Conservation (phyloP, 2,329 filamentous ascomycete genomes). For the Fusarium coicis region DNA sequence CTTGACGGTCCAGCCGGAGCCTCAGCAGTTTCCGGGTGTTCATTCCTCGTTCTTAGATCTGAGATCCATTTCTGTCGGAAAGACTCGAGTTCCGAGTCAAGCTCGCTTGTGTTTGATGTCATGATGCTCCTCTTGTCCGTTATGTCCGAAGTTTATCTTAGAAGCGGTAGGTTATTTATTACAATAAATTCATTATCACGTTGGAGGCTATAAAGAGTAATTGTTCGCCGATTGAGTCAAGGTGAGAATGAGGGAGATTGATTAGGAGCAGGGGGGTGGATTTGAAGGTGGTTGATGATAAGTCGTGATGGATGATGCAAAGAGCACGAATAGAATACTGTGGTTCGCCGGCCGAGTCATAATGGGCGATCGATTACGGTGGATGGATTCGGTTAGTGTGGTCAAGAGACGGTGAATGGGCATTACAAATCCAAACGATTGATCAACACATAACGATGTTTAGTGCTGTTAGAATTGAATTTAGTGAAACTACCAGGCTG, state of each 20-base stretch:
- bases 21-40: slow-evolving; percentile 24
- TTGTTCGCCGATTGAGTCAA: slow-evolving; percentile 32
- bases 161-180: slow-evolving; percentile 2
- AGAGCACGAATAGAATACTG: slow-evolving; percentile 31
- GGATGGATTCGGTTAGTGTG: slow-evolving; percentile 22
- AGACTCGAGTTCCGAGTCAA: slow-evolving; percentile 80
- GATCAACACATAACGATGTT: neutral
- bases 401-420: neutral
- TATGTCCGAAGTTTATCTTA: slow-evolving; percentile 10
- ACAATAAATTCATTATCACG: slow-evolving; percentile 38
- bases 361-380: slow-evolving; percentile 13
- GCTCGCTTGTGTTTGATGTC: slow-evolving; percentile 48
- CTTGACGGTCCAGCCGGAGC: slow-evolving; percentile 23
- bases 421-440: slow-evolving; percentile 18
- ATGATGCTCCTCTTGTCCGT: slow-evolving; percentile 28
- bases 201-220: neutral
- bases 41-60: slow-evolving; percentile 69
- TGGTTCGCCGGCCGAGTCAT: slow-evolving; percentile 38
- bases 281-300: slow-evolving; percentile 4
- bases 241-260: neutral
- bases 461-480: neutral
- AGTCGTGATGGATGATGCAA: slow-evolving; percentile 40
- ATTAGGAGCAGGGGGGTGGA: neutral
- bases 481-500: too few species aligned
- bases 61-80: slow-evolving; percentile 89